Percentiles rank a stretch among this genome's conserved stretches.
These are phyloP conservation scores for Blastobotrys aristatus DNA, from an alignment of 1,139 yeast genomes.

Conservation along the genomic window DNA sequence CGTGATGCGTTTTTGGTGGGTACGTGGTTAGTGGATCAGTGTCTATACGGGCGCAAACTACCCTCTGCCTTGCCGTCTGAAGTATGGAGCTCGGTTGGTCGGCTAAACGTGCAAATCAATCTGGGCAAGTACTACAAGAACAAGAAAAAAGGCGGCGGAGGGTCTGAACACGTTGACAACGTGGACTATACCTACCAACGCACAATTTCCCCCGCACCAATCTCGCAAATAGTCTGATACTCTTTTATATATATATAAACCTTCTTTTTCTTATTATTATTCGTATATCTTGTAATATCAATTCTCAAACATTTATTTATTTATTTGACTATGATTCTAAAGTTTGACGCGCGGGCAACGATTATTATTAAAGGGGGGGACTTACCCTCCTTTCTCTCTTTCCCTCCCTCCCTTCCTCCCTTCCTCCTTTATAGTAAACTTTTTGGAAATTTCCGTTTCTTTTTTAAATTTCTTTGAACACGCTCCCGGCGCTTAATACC, in stretches of 20 bases:
- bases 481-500: too few relatives aligned
- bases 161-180: too few relatives aligned
- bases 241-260: background rate
- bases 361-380: too few relatives aligned
- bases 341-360: too few relatives aligned
- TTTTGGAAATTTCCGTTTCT: too few relatives aligned
- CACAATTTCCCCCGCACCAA: too few relatives aligned
- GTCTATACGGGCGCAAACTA: constrained; percentile 86
- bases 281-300: too few relatives aligned
- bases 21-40: constrained; percentile 94
- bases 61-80: constrained; percentile 50
- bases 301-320: too few relatives aligned
- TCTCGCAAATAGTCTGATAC: background rate
- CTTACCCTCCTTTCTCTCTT: too few relatives aligned
- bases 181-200: too few relatives aligned
- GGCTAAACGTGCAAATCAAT: constrained; percentile 36
- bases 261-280: background rate
- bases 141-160: background rate
- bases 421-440: background rate
- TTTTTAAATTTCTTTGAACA: too few relatives aligned
- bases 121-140: constrained; percentile 16
- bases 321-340: too few relatives aligned
- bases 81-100: constrained; percentile 39
- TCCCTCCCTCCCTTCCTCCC: background rate
- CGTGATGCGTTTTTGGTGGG: constrained; percentile 84